Evolutionary conservation across 371 early-diverging fungal genomes (phyloP), one percentile per base, ranked within the genome.

Genomic region (Apophysomyces sp.): DNA sequence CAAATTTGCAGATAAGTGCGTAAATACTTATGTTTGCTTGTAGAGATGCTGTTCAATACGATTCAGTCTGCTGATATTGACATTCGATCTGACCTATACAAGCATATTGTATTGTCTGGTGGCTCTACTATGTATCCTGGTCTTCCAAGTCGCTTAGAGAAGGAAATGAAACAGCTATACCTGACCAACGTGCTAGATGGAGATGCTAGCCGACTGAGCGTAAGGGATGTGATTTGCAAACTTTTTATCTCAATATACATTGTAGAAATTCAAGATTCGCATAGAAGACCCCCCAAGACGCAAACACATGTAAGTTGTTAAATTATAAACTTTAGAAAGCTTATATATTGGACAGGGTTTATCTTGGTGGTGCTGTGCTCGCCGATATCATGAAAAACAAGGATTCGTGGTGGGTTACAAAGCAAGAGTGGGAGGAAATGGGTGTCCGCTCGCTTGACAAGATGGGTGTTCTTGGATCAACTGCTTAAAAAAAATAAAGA

Each of bases 101-200:
- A 93, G 71, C 94, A 97, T 65, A 94, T 98, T 72, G 95, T 98
- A 27, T 83, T 98, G 16, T 97, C 98, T 52, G 99, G 99, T 61
- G 99, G 99, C 26, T 92, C 96, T 2, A 93, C 98, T 61, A 96
- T 98, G 98, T 98, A 97, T 74, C 95, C 98, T 15, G 99, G 99
- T 60, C 83, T 98, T 49, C 97, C 98, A 30, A 89, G 88, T 72
- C 92, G 99, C 44, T 82, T 98, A 44, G 98, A 97, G 77, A 97
- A 97, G 86, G 99, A 98, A 78, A 79, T 98, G 68, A 98, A 97
- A 74, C 96, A 97, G 78, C 80, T 98, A 41, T 98, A 98, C 73
- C 81, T 98, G 58, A 86, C 89, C 36, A 86, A 89, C 44, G 94
- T 95, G 15, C 86, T 97, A 55, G 83, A 90, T 61, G 94, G 93